Conservation (phyloP, 495 filamentous ascomycete genomes). For the Viridothelium virens region DNA sequence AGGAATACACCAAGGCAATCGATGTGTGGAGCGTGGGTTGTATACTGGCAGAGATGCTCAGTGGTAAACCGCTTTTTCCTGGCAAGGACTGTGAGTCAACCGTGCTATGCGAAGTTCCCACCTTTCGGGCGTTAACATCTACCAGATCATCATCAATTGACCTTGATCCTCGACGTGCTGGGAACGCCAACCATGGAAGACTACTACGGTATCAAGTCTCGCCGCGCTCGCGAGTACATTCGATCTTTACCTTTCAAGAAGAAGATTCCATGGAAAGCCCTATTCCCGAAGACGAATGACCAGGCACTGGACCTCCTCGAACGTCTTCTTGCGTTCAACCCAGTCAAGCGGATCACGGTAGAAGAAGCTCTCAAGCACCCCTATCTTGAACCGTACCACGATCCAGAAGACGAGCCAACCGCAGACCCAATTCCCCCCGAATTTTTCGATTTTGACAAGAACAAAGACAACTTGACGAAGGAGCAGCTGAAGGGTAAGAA, state of each 20-base stretch:
- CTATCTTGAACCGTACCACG: conserved; percentile 97
- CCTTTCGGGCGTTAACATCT: background rate
- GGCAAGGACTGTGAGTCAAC: conserved; percentile 87
- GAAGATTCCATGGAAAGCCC: conserved; percentile 93
- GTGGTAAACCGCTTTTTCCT: conserved; percentile 95
- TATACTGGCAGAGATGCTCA: conserved; percentile 99
- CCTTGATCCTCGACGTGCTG: conserved; percentile 93
- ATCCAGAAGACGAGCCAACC: conserved; percentile 97
- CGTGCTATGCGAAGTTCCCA: background rate
- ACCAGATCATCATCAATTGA: conserved; percentile 94
- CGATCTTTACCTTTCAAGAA: conserved; percentile 99
- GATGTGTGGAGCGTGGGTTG: conserved; percentile 99
- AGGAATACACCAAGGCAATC: conserved; percentile 99
- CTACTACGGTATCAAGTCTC: conserved; percentile 99
- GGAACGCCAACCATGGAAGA: conserved; percentile 99
- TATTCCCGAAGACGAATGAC: conserved; percentile 97
- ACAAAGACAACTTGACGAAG: conserved; percentile 97
- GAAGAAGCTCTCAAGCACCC: conserved; percentile 96
- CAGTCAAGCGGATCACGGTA: conserved; percentile 94
- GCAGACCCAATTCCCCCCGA: conserved; percentile 94
- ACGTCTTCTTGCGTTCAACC: conserved; percentile 95
- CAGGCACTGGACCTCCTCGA: conserved; percentile 89
- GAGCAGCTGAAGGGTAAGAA: conserved; percentile 83
- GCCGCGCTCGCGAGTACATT: conserved; percentile 96
- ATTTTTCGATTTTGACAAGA: conserved; percentile 99